phyloP scores from a whole-genome alignment of 805 yeast genomes.

The Candida silvicultrix region DNA sequence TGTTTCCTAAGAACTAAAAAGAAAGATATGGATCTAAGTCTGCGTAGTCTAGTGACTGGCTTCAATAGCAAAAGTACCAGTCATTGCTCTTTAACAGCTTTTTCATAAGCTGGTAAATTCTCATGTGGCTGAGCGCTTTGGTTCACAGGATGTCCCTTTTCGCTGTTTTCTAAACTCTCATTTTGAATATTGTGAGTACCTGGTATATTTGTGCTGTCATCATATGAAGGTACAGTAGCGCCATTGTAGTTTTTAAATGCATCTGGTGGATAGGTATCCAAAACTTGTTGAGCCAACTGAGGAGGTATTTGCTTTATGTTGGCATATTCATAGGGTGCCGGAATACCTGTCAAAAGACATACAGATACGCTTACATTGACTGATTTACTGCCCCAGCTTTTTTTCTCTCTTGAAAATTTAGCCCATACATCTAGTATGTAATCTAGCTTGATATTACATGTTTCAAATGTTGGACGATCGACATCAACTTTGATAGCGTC shows the following conservation, averaged over 20 bases:
- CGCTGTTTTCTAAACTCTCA: too few relatives aligned
- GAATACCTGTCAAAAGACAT: not conserved
- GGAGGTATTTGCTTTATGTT: not conserved
- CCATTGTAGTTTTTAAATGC: not conserved
- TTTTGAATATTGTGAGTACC: not conserved
- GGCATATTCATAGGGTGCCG: not conserved
- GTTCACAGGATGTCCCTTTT: too few relatives aligned
- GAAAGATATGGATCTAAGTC: too few relatives aligned
- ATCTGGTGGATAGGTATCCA: not conserved
- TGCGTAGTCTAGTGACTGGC: too few relatives aligned
- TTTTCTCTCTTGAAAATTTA: constrained; percentile 16
- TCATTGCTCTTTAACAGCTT: not conserved
- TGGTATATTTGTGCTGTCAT: not conserved
- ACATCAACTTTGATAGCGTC: not conserved
- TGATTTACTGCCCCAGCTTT: not conserved
- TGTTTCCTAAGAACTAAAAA: too few relatives aligned
- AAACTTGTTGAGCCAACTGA: not conserved
- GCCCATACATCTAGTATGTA: constrained; percentile 32
- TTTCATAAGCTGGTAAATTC: not conserved
- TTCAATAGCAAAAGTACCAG: too few relatives aligned
- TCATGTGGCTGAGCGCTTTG: not conserved
- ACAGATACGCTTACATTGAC: not conserved
- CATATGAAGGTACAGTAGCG: not conserved
- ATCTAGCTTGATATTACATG: constrained; percentile 48
- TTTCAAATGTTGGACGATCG: constrained; percentile 33